Evolutionary conservation across 768 basidiomycete genomes (phyloP).

Genomic region (Brasilioporus rufonigricans): DNA sequence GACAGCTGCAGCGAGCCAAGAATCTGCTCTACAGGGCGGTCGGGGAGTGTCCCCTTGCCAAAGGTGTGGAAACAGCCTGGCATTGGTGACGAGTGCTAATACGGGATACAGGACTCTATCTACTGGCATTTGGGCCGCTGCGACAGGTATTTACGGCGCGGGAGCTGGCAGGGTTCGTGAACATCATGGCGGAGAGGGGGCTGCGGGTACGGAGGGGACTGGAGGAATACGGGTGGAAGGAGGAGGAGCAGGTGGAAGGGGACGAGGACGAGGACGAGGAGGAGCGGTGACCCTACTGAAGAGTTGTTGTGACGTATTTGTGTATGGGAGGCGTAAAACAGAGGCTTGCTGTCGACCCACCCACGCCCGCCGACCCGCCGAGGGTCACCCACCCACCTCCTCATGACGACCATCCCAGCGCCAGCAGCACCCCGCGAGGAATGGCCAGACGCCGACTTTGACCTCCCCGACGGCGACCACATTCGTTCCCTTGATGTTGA

Average conservation of each 20-base stretch:
- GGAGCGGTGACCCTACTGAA: neutral
- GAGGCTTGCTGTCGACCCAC: neutral
- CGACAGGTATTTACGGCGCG: constrained; percentile 55
- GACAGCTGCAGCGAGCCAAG: constrained; percentile 61
- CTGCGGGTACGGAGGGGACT: constrained; percentile 60
- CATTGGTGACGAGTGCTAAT: constrained; percentile 12
- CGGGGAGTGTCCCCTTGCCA: constrained; percentile 69
- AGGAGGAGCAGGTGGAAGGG: constrained; percentile 39
- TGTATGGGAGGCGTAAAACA: constrained; percentile 3
- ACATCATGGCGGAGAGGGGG: constrained; percentile 76
- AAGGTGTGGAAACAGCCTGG: constrained; percentile 45
- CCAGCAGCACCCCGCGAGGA: constrained; percentile 66
- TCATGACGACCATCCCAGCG: constrained; percentile 58
- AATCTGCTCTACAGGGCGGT: constrained; percentile 71
- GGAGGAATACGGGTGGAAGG: constrained; percentile 41
- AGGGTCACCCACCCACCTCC: neutral
- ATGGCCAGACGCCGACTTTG: constrained; percentile 88
- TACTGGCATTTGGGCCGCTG: constrained; percentile 73
- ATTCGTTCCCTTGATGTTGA: constrained; percentile 57
- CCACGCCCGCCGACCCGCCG: neutral
- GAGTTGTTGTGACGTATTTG: constrained; percentile 28
- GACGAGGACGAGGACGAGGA: constrained; percentile 38
- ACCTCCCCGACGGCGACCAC: constrained; percentile 71
- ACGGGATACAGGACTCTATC: constrained; percentile 57
- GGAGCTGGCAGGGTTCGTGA: constrained; percentile 62